Evolutionary conservation across 1,284 basidiomycete genomes (phyloP), one percentile per base, ranked within the genome.

Genomic region (Schizopora paradoxa): DNA sequence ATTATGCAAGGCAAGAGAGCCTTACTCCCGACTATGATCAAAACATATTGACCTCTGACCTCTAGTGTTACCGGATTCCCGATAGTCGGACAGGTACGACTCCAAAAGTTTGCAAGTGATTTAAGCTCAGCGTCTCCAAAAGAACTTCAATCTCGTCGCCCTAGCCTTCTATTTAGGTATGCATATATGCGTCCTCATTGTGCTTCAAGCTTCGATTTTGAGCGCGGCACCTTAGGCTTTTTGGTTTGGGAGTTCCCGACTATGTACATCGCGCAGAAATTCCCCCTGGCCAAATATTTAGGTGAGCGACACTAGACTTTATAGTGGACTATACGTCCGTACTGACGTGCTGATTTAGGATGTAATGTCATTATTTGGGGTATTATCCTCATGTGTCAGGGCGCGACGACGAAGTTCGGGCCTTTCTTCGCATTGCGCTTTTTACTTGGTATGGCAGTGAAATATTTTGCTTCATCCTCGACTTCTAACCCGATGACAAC

Each of bases 1-100:
- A 81, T 56, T 82, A 82, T 66, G 77, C 77, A 18, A 79, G 77
- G 77, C n/a, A n/a, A n/a, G n/a, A n/a, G n/a, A n/a, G n/a, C n/a
- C n/a, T 8, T 10, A 6, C 13, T n/a, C 28, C 26, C 13, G 13
- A n/a, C 14, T 41, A 21, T 21, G 39, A 35, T 16, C n/a, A 8
- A 28, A 26, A 38, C 27, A 41, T 57, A 19, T 51, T 13, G 18
- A 35, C n/a, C n/a, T n/a, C n/a, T n/a, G 49, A 22, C 21, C 42
- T 14, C 2, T 42, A 79, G 77, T 53, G 72, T 83, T 51, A 82
- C 82, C 77, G 77, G 77, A 5, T 66, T 82, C 40, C 79, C 79
- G 2, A 79, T 82, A 43, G 67, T 59, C 5, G 78, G 78, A 23
- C 72, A 79, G 67, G 77, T 76, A 54, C 35, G 58, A 19, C 37